phyloP scores from a whole-genome alignment of 2,329 filamentous ascomycete genomes.

The Sporothrix luriei region DNA sequence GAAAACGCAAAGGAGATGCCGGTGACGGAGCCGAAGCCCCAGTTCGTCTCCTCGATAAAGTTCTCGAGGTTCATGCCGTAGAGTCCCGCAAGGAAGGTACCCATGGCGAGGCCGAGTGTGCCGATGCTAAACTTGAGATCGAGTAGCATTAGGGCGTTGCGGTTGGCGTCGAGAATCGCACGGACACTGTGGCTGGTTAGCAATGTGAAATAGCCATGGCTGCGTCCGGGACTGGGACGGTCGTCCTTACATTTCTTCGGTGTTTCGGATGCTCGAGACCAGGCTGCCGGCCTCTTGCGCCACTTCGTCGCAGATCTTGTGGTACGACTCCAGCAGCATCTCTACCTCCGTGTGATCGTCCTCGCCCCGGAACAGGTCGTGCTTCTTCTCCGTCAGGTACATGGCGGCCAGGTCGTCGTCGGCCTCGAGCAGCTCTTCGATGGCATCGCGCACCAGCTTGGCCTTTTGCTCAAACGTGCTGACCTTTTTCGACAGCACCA shows the following conservation, averaged over 20 bases:
- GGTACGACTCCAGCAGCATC: conserved; percentile 94
- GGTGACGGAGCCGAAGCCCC: conserved; percentile 80
- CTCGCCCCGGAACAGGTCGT: conserved; percentile 70
- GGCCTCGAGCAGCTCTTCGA: conserved; percentile 92
- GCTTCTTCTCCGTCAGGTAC: conserved; percentile 89
- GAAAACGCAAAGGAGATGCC: conserved; percentile 71
- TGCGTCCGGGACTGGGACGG: conserved; percentile 30
- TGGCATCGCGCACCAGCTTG: conserved; percentile 87
- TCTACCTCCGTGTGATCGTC: conserved; percentile 96
- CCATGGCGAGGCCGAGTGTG: conserved; percentile 89
- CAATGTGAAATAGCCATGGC: not conserved
- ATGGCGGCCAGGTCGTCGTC: conserved; percentile 93
- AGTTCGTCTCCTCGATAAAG: conserved; percentile 91
- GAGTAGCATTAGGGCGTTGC: conserved; percentile 95
- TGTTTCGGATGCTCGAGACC: conserved; percentile 93
- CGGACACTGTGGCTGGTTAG: conserved; percentile 65
- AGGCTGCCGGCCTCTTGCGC: conserved; percentile 92
- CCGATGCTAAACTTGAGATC: conserved; percentile 96
- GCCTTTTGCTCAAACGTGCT: conserved; percentile 98
- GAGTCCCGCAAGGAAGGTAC: conserved; percentile 95
- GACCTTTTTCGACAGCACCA: conserved; percentile 92
- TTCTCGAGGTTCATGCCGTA: conserved; percentile 99
- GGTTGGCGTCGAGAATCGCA: conserved; percentile 95
- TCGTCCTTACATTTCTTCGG: conserved; percentile 83
- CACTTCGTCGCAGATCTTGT: conserved; percentile 97